These are phyloP conservation scores for Yamadazyma sp. DNA, from an alignment of 1,139 yeast genomes.

Conservation along the genomic window DNA sequence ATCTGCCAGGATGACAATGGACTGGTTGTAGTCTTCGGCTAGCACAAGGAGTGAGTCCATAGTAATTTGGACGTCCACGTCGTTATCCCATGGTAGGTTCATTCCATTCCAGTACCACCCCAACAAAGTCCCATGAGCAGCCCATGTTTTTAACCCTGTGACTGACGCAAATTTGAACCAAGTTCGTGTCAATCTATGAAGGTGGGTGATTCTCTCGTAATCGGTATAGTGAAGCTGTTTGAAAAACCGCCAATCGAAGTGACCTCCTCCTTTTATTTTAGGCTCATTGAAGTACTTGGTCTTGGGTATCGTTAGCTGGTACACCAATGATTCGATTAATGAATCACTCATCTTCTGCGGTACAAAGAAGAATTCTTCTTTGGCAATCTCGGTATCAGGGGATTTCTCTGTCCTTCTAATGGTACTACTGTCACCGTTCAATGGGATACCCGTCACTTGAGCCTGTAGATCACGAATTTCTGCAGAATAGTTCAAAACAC, in stretches of 20 bases:
- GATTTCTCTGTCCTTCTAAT: neutral
- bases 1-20: conserved; percentile 43
- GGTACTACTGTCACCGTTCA: neutral
- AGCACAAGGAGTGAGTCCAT: conserved; percentile 39
- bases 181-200: conserved; percentile 50
- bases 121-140: conserved; percentile 60
- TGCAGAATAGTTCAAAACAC: neutral
- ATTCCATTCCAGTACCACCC: conserved; percentile 66
- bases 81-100: conserved; percentile 63
- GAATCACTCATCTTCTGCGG: neutral
- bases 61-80: conserved; percentile 57
- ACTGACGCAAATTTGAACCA: conserved; percentile 53
- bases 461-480: neutral
- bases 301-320: conserved; percentile 1
- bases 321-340: neutral
- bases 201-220: conserved; percentile 40
- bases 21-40: conserved; percentile 44
- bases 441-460: neutral
- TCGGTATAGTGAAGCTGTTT: conserved; percentile 17
- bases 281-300: conserved; percentile 22
- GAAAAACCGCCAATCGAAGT: conserved; percentile 27
- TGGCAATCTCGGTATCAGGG: neutral
- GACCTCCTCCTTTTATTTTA: conserved; percentile 14
- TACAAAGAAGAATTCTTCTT: conserved; percentile 7
- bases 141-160: conserved; percentile 49